Evolutionary conservation across 1,139 yeast species (phyloP).

Genomic region (Geotrichum aggregatum): DNA sequence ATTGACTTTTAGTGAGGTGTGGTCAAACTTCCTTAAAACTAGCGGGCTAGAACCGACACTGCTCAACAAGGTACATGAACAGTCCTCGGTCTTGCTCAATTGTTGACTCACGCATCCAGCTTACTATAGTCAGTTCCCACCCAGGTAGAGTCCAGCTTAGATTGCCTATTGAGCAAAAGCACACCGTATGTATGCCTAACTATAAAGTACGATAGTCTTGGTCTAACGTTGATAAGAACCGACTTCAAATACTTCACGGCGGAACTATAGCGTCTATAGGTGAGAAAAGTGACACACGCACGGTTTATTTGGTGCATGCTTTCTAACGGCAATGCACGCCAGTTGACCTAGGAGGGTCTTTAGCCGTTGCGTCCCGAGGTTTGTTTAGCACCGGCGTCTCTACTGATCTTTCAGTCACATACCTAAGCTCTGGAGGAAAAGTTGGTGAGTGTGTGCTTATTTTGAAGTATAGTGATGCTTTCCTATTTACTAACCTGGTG

Average conservation of each 20-base stretch:
- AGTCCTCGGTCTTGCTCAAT: neutral
- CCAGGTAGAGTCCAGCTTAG: slow-evolving; percentile 39
- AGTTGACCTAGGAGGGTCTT: slow-evolving; percentile 46
- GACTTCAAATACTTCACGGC: slow-evolving; percentile 43
- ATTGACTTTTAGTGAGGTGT: slow-evolving; percentile 29
- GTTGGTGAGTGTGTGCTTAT: slow-evolving; percentile 31
- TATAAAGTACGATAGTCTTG: neutral
- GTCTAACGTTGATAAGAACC: slow-evolving; percentile 31
- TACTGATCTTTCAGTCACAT: slow-evolving; percentile 43
- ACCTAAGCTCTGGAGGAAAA: slow-evolving; percentile 42
- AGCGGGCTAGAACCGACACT: slow-evolving; percentile 41
- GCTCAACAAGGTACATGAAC: slow-evolving; percentile 31
- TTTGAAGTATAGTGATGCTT: no score
- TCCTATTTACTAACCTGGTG: slow-evolving; percentile 3
- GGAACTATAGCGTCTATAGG: slow-evolving; percentile 41
- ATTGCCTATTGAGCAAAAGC: slow-evolving; percentile 37
- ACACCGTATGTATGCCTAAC: slow-evolving; percentile 32
- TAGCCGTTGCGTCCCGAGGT: slow-evolving; percentile 44
- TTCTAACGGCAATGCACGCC: slow-evolving; percentile 22
- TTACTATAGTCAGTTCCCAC: slow-evolving; percentile 33
- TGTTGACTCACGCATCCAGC: slow-evolving; percentile 21
- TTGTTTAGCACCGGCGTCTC: slow-evolving; percentile 44
- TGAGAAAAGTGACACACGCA: slow-evolving; percentile 3
- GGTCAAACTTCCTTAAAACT: slow-evolving; percentile 37
- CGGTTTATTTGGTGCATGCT: neutral